Conservation (phyloP, 2,329 filamentous ascomycete species). For the Rhinocladiella mackenziei region DNA sequence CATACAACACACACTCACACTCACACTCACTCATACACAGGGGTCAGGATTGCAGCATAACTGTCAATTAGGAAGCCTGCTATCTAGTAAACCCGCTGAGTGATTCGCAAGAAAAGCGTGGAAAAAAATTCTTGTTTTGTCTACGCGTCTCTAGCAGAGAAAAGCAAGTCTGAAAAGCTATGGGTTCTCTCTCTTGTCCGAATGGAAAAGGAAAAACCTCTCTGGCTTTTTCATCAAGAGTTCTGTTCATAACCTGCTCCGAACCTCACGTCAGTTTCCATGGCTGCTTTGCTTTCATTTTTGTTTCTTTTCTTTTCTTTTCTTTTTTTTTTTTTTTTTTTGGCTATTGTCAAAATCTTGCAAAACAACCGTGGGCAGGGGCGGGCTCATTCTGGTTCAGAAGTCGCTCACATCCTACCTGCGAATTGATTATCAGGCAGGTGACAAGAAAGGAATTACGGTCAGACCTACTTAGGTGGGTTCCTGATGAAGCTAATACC, state of each 20-base stretch:
- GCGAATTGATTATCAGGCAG: constrained; percentile 24
- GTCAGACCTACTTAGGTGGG: constrained; percentile 52
- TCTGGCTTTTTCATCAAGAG: constrained; percentile 4
- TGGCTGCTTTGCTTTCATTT: no score
- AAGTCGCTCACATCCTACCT: constrained; percentile 27
- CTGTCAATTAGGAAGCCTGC: no score
- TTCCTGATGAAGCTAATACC: constrained; percentile 85
- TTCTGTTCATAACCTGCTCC: constrained; percentile 26
- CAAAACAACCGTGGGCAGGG: constrained; percentile 17
- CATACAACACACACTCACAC: no score
- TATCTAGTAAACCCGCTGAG: no score
- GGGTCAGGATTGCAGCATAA: no score
- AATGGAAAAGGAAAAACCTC: constrained; percentile 1
- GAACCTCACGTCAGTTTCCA: constrained; percentile 18
- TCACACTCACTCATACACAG: no score
- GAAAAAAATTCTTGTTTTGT: constrained; percentile 14
- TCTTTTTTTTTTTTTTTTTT: no score
- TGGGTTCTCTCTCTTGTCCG: constrained; percentile 9
- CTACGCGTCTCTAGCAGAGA: constrained; percentile 12
- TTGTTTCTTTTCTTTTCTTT: no score
- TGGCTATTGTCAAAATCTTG: constrained; percentile 4
- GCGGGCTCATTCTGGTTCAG: constrained; percentile 26
- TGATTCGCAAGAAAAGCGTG: constrained; percentile 7
- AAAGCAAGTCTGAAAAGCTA: constrained; percentile 3
- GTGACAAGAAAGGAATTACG: constrained; percentile 18